Evolutionary conservation across 179 eudicot species (phyloP), one percentile per base, ranked within the genome.

Genomic region (Spergularia azorica): DNA sequence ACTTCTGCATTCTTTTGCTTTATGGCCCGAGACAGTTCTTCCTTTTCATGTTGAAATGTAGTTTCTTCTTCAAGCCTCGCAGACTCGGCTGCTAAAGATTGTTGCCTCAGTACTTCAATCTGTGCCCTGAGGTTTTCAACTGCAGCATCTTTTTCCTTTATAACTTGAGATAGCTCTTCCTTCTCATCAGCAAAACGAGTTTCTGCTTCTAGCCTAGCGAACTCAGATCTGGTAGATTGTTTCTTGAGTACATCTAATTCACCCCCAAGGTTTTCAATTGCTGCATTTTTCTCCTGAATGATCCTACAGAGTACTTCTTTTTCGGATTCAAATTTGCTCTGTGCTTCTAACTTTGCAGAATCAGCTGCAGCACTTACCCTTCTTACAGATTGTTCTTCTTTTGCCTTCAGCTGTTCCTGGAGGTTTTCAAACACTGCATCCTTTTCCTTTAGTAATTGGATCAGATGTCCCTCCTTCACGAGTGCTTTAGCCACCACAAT

Each of bases 401-500:
- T 63, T 38, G 38, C 38, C 63, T 79, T 62, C 32, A 69, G 41
- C 38, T 81, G 63, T 11, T 72, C 60, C 64, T 54, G 17, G 20
- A 81, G 77, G 68, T 36, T 73, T 54, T 77, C 78, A 10, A 77
- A 78, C 55, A 67, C 48, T 43, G 60, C 60, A 70, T 84, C 79
- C 77, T 67, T 85, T 39, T 81, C 90, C 32, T 39, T 41, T 55
- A 82, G 71, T 74, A 77, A 67, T 54, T 70, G 80, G 50, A 67
- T 8, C 67, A 62, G 82, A 12, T 79, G 63, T 60, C 80, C 81
- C 51, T 82, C 84, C 63, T 77, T 79, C 64, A 65, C 50, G 11
- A 39, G 59, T 70, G 74, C 79, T 55, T 79, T 71, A 58, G 36
- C 77, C 60, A 63, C 41, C 77, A 82, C 67, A 66, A 79, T 4